A percentile compares a stretch with the other conserved stretches of the same genome.
These are phyloP conservation scores for Linaria vulgaris DNA, from an alignment of 257 asterid species.

Conservation along the genomic window DNA sequence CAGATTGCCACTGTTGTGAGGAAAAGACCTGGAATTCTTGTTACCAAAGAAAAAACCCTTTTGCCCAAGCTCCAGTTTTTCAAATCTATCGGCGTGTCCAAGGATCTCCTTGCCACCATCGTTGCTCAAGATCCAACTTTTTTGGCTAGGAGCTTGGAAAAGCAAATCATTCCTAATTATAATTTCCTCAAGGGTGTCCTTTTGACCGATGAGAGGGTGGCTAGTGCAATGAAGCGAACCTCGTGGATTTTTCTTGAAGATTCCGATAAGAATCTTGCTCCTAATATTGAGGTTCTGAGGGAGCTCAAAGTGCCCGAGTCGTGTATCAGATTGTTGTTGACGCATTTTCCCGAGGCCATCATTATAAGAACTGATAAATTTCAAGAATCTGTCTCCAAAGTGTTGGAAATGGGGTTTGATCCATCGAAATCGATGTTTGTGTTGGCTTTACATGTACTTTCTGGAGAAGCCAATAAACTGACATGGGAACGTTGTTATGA, in stretches of 20 bases:
- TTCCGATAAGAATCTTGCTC: conserved; percentile 7
- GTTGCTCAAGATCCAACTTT: not conserved
- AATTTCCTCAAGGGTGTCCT: conserved; percentile 12
- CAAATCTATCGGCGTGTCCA: conserved; percentile 10
- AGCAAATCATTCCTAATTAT: conserved; percentile 6
- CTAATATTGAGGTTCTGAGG: conserved; percentile 7
- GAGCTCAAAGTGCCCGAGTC: conserved; percentile 17
- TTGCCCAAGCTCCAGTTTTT: conserved; percentile 30
- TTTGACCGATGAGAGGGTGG: conserved; percentile 6
- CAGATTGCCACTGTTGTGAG: conserved; percentile 20
- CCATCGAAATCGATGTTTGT: conserved; percentile 13
- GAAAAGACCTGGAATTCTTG: conserved; percentile 21
- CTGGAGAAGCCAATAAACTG: conserved; percentile 2
- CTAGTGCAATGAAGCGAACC: not conserved
- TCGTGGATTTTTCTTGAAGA: not conserved
- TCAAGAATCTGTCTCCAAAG: not conserved
- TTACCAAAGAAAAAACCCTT: conserved; percentile 17
- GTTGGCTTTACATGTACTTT: conserved; percentile 16
- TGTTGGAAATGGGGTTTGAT: conserved; percentile 26
- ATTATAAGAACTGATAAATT: not conserved
- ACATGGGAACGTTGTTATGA: conserved; percentile 15
- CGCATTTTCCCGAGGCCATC: not conserved
- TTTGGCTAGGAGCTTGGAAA: conserved; percentile 19
- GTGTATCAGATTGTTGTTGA: conserved; percentile 1
- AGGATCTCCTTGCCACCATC: not conserved